Evolutionary conservation across 441 rosid species (phyloP).

Genomic region (Bocquillonia castaneifolia): DNA sequence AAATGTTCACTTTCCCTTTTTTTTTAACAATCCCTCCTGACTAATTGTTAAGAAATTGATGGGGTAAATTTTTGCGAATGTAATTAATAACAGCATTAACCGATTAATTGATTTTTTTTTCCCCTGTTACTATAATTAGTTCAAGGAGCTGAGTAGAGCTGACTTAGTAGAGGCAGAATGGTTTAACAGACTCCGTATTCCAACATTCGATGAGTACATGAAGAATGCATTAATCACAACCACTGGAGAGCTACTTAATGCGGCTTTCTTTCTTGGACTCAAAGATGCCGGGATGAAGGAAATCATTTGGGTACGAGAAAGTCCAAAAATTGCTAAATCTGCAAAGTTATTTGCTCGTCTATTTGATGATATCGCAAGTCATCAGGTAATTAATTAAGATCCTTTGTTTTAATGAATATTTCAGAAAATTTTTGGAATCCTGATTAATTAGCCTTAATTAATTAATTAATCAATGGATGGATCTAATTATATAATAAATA

Average conservation of each 20-base stretch:
- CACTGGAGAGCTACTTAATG: neutral
- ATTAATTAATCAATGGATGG: too few relatives aligned
- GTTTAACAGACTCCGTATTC: neutral
- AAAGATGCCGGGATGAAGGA: neutral
- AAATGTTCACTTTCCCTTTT: too few relatives aligned
- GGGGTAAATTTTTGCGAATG: too few relatives aligned
- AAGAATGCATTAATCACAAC: slow-evolving; percentile 2
- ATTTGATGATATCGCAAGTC: neutral
- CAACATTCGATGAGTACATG: neutral
- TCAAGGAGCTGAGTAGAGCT: slow-evolving; percentile 1
- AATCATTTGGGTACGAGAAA: slow-evolving; percentile 1
- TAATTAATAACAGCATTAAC: too few relatives aligned
- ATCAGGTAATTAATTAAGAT: neutral
- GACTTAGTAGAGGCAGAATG: neutral
- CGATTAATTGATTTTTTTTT: neutral
- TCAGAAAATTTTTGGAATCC: too few relatives aligned
- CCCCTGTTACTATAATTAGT: neutral
- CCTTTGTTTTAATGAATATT: too few relatives aligned
- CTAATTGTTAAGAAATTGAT: too few relatives aligned
- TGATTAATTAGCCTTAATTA: too few relatives aligned
- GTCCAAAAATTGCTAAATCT: neutral
- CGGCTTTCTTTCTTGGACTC: neutral
- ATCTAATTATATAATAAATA: too few relatives aligned
- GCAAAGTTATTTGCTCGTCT: neutral
- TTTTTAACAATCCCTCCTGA: too few relatives aligned